These are phyloP conservation scores for Alternaria sp. DNA, from an alignment of 2,329 filamentous ascomycete genomes.

Conservation along the genomic window DNA sequence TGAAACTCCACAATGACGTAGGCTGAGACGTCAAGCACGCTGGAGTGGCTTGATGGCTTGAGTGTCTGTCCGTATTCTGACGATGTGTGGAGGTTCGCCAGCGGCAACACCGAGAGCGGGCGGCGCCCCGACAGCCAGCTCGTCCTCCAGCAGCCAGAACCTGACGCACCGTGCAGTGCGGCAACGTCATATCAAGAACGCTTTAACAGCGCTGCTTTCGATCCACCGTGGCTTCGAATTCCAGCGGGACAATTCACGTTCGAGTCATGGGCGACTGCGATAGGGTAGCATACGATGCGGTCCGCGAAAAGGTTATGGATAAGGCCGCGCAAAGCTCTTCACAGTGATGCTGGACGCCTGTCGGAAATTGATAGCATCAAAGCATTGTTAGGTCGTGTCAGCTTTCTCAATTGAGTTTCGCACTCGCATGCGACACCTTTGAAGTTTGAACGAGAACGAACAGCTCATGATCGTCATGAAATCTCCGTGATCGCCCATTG, in stretches of 20 bases:
- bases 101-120: not conserved
- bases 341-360: conserved; percentile 6
- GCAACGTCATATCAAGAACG: not conserved
- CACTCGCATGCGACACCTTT: conserved; percentile 5
- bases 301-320: not conserved
- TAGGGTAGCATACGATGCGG: not conserved
- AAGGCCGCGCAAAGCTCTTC: not conserved
- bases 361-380: conserved; percentile 6
- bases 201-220: conserved; percentile 3
- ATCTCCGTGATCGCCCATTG: conserved; percentile 20
- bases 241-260: not conserved
- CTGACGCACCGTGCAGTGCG: not conserved
- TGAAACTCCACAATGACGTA: not conserved
- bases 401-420: not conserved
- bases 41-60: not conserved
- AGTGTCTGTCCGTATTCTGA: not conserved
- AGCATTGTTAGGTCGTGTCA: not conserved
- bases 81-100: not conserved
- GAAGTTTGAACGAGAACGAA: conserved; percentile 10
- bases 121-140: not conserved
- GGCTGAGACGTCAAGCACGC: not conserved
- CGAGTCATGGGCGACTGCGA: not conserved
- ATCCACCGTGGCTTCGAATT: not conserved
- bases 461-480: conserved; percentile 19
- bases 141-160: not conserved